Base-by-base conservation (phyloP, 371 early-diverging fungal genomes). In the Mortierella sp. region DNA sequence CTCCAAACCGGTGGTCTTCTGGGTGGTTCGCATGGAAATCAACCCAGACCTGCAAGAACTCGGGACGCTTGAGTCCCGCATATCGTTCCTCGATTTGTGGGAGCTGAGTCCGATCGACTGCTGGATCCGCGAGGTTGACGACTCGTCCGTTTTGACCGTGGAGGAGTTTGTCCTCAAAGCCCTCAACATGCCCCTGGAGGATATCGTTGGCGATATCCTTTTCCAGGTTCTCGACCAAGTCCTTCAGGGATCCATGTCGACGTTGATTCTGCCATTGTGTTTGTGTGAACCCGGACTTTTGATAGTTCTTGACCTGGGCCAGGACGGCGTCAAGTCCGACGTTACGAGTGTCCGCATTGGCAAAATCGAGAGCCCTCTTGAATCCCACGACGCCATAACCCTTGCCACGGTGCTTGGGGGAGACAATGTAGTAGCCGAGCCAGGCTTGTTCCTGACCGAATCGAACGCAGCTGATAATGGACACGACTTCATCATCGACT, bases 281-380 rank as follows among this genome's bases (percentile, higher is more conserved):
- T 0, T 57, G 19, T 1, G 62, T 72, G 50, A 80, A 80, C 4
- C 80, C 80, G 0, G 78, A 76, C 32, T 71, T 72, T 27, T 54
- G 32, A 43, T 80, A 80, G 42, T 69, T 76, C 11, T 62, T 32
- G 3, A 72, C 67, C 43, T 80, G 76, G 8, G 63, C 60, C 60
- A 76, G 21, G 17, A 80, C 70, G 4, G 39, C 80, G 48, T 80
- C 80, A 15, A 80, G 56, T 0, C 80, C 80, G 24, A 80, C 43
- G 26, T 50, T 58, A 6, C 55, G 42, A 2, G 58, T 41, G 6
- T 43, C 12, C 6, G 9, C 32, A 9, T 46, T 55, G 27, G 24
- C 60, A 30, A 59, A 61, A 7, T 54, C 53, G 28, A 80, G 46
- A 5, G 72, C 80, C 14, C 53, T 24, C 2, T 46, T 28, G 44